These are phyloP conservation scores for Plantago lanceolata DNA, from an alignment of 305 asterid genomes.

Conservation along the genomic window DNA sequence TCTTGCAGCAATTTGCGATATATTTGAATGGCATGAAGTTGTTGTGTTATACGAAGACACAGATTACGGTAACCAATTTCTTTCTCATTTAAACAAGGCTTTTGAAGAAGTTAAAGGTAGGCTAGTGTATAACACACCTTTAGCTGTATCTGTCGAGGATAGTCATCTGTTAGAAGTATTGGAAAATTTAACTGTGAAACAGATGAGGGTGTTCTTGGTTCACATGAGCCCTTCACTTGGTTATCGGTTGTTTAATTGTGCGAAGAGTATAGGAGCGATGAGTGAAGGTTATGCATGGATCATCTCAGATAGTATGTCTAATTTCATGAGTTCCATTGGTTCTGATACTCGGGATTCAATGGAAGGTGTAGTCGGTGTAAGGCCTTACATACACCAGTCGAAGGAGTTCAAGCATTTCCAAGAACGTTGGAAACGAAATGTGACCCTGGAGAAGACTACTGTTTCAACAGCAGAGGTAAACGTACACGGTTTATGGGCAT, in stretches of 20 bases:
- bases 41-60: constrained; percentile 42
- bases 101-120: constrained; percentile 33
- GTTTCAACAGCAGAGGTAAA: constrained; percentile 25
- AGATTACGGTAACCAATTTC: constrained; percentile 30
- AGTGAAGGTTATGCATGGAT: constrained; percentile 49
- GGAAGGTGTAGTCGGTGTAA: constrained; percentile 51
- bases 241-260: constrained; percentile 29
- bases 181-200: constrained; percentile 6
- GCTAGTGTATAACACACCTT: constrained; percentile 22
- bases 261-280: constrained; percentile 35
- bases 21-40: constrained; percentile 38
- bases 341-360: constrained; percentile 29
- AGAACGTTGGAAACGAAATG: constrained; percentile 34
- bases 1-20: constrained; percentile 34
- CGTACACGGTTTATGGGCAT: constrained; percentile 48
- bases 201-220: constrained; percentile 39
- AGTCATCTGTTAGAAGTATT: constrained; percentile 22
- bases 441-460: constrained; percentile 7
- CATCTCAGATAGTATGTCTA: constrained; percentile 34
- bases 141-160: constrained; percentile 25
- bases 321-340: constrained; percentile 26
- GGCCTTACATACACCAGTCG: constrained; percentile 31
- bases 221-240: constrained; percentile 40
- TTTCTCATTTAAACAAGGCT: constrained; percentile 30
- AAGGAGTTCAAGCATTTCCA: constrained; percentile 28